phyloP scores from a whole-genome alignment of 2,329 filamentous ascomycete genomes.

The Tolypocladium ophioglossoides region DNA sequence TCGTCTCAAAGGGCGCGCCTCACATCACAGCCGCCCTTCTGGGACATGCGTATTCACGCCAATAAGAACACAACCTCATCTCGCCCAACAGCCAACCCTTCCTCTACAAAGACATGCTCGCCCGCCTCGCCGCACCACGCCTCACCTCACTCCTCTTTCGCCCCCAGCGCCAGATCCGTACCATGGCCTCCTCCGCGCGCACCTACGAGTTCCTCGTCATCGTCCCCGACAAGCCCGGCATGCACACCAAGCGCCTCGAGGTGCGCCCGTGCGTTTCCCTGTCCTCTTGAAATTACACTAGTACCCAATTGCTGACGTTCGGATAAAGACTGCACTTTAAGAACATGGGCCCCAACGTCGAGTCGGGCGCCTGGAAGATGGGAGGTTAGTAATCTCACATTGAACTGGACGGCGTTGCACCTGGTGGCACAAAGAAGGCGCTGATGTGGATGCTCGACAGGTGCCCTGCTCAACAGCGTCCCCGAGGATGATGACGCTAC shows the following conservation, averaged over 20 bases:
- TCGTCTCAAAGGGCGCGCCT: neutral
- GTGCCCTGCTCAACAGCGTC: constrained; percentile 56
- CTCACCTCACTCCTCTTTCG: constrained; percentile 3
- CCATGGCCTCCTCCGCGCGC: constrained; percentile 18
- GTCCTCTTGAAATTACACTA: neutral
- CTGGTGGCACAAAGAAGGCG: neutral
- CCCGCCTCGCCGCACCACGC: constrained; percentile 5
- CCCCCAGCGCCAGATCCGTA: constrained; percentile 6
- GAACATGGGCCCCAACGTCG: constrained; percentile 38
- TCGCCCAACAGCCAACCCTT: no score
- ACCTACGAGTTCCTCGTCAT: constrained; percentile 60
- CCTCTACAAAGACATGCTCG: constrained; percentile 2
- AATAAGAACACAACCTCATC: neutral
- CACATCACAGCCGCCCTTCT: neutral
- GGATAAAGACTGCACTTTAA: constrained; percentile 38
- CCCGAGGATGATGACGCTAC: constrained; percentile 48
- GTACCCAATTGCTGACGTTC: neutral
- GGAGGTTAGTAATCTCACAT: constrained; percentile 41
- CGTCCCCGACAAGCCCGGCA: constrained; percentile 54
- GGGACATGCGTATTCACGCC: neutral
- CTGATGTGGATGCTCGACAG: constrained; percentile 23
- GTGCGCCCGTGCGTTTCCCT: constrained; percentile 39
- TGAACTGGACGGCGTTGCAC: no score
- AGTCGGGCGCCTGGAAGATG: constrained; percentile 49
- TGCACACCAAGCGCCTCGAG: constrained; percentile 49